Evolutionary conservation across 2,329 filamentous ascomycete species (phyloP).

Genomic region (Cladosporium sp.): DNA sequence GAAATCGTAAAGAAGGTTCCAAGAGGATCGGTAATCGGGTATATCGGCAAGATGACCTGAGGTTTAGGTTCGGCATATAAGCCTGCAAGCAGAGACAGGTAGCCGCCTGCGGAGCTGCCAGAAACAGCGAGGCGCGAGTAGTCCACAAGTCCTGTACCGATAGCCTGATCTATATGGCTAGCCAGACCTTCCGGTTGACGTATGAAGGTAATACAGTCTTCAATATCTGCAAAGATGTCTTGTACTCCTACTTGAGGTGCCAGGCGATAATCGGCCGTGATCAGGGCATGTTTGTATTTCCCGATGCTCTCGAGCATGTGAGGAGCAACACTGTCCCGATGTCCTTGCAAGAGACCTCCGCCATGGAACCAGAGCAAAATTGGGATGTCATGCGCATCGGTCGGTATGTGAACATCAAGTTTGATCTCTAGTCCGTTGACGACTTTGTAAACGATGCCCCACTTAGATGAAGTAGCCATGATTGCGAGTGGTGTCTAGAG

Average conservation of each 20-base stretch:
- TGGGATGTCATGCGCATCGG: slow-evolving; percentile 15
- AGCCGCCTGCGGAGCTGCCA: slow-evolving; percentile 29
- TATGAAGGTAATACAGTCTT: slow-evolving; percentile 27
- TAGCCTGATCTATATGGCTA: slow-evolving; percentile 14
- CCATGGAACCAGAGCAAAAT: slow-evolving; percentile 26
- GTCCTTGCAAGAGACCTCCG: slow-evolving; percentile 29
- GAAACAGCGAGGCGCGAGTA: slow-evolving; percentile 24
- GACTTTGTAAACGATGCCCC: slow-evolving; percentile 20
- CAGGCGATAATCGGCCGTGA: slow-evolving; percentile 31
- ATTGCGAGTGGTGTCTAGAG: neutral
- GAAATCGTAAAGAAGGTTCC: slow-evolving; percentile 29
- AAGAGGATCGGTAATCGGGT: slow-evolving; percentile 31
- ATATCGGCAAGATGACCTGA: slow-evolving; percentile 28
- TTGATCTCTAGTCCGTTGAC: slow-evolving; percentile 17
- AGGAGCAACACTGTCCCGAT: slow-evolving; percentile 21
- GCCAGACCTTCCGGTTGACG: slow-evolving; percentile 17
- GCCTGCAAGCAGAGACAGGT: slow-evolving; percentile 28
- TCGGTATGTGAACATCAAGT: slow-evolving; percentile 22
- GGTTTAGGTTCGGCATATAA: slow-evolving; percentile 31
- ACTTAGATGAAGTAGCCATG: slow-evolving; percentile 13
- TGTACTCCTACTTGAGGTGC: slow-evolving; percentile 29
- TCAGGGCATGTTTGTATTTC: slow-evolving; percentile 23
- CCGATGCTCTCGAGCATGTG: slow-evolving; percentile 24
- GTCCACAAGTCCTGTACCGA: slow-evolving; percentile 17
- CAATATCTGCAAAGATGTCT: slow-evolving; percentile 28